A percentile compares a stretch with the other conserved stretches of the same genome.
Evolutionary conservation across 106 monocot genomes (phyloP).

Genomic region (Vanilla planifolia): DNA sequence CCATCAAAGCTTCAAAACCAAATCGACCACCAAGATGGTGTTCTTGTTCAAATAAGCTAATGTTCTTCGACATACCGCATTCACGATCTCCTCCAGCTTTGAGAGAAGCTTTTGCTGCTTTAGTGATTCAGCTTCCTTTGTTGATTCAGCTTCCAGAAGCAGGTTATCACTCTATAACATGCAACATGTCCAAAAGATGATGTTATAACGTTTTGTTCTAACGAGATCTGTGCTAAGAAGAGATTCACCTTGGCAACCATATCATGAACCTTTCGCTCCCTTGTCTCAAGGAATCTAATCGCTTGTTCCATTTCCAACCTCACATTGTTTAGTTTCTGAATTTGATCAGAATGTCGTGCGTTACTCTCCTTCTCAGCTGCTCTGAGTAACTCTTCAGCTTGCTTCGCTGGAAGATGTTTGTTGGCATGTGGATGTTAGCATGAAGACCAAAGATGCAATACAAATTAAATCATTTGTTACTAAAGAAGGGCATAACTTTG

Average conservation of each 20-base stretch:
- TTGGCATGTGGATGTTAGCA: no score
- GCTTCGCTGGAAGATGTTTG: slow-evolving; percentile 28
- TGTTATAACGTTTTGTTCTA: no score
- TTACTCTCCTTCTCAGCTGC: slow-evolving; percentile 44
- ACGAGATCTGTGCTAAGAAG: no score
- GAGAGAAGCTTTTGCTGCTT: slow-evolving; percentile 31
- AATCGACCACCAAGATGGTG: neutral
- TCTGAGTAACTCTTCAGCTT: slow-evolving; percentile 51
- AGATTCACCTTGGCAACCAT: slow-evolving; percentile 51
- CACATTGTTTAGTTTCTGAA: slow-evolving; percentile 28
- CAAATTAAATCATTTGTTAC: neutral
- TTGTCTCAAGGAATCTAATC: slow-evolving; percentile 32
- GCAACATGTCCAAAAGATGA: neutral
- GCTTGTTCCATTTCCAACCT: slow-evolving; percentile 37
- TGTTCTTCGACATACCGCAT: slow-evolving; percentile 28
- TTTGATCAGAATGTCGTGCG: slow-evolving; percentile 29
- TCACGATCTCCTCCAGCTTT: slow-evolving; percentile 32
- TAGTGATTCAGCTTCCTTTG: slow-evolving; percentile 26
- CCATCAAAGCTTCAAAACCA: neutral
- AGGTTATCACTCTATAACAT: slow-evolving; percentile 29
- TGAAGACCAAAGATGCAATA: neutral
- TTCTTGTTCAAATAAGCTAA: neutral
- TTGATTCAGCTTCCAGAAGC: slow-evolving; percentile 22
- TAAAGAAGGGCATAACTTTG: neutral
- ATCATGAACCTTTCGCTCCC: slow-evolving; percentile 50